Evolutionary conservation across 139 green algal genomes (phyloP).

Genomic region (Medakamo hakoo): DNA sequence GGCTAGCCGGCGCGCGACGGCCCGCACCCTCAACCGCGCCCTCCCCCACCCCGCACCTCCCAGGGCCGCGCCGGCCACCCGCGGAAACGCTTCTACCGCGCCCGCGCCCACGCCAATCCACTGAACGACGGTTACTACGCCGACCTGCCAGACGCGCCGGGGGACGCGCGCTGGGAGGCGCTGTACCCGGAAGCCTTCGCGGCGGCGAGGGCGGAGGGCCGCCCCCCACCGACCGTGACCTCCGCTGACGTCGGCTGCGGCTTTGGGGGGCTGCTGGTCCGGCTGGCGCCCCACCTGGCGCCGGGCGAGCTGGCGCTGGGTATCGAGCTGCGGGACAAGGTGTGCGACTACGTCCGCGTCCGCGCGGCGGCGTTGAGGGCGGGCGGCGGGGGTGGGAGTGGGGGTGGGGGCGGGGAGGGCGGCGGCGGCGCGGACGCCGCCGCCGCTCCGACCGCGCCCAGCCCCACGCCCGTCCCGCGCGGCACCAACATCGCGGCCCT

Average conservation of each 20-base stretch:
- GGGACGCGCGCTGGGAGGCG: constrained; percentile 14
- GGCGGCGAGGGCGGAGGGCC: neutral
- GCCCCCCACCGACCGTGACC: neutral
- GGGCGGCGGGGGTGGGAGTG: too few species aligned
- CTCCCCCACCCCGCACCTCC: too few species aligned
- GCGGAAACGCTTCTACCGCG: constrained; percentile 72
- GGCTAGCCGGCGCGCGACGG: too few species aligned
- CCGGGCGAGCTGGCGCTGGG: constrained; percentile 84
- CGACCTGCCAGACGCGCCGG: constrained; percentile 19
- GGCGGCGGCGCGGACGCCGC: too few species aligned
- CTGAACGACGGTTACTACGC: constrained; percentile 63
- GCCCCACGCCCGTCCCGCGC: constrained; percentile 16
- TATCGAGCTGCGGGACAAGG: constrained; percentile 92
- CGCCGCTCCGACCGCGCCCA: too few species aligned
- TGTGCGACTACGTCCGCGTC: constrained; percentile 13
- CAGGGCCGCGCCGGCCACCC: neutral
- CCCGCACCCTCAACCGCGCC: too few species aligned
- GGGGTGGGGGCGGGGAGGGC: too few species aligned
- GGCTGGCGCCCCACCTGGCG: constrained; percentile 65
- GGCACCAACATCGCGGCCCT: constrained; percentile 70
- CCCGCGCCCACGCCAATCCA: constrained; percentile 90
- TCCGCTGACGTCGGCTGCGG: constrained; percentile 95
- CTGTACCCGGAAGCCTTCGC: constrained; percentile 17
- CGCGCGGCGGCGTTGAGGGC: neutral
- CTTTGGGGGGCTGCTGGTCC: constrained; percentile 88